Percentiles rank a stretch among this genome's conserved stretches.
phyloP scores from a whole-genome alignment of 176 grass and related monocot species.

The Microstegium vimineum region DNA sequence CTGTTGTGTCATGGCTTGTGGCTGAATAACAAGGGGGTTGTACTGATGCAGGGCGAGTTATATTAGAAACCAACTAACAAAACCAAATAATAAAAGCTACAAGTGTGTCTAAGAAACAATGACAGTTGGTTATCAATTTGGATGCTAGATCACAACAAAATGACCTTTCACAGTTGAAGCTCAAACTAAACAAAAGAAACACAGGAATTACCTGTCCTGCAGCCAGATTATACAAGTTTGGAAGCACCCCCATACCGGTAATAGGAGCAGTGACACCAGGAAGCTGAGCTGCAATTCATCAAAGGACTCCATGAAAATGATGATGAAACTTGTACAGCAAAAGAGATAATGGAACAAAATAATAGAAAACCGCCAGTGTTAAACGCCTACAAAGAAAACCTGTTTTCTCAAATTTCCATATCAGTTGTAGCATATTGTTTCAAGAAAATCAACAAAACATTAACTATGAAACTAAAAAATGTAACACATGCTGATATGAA shows the following conservation, averaged over 20 bases:
- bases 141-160: no score
- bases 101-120: no score
- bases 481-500: constrained; percentile 52
- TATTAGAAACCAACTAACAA: no score
- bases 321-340: background rate
- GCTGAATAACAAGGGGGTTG: no score
- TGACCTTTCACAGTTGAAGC: no score
- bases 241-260: constrained; percentile 77
- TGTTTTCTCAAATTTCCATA: background rate
- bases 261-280: constrained; percentile 42
- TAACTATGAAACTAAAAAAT: constrained; percentile 22
- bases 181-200: background rate
- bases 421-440: constrained; percentile 14
- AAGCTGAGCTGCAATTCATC: constrained; percentile 59
- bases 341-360: background rate
- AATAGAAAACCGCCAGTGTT: background rate
- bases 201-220: constrained; percentile 40
- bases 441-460: constrained; percentile 37
- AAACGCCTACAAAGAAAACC: background rate
- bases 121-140: no score
- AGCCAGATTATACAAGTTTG: constrained; percentile 66
- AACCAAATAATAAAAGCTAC: no score
- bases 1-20: no score
- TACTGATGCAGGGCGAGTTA: no score
- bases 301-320: background rate